Conservation (phyloP, 2,329 filamentous ascomycete species). For the Aspergillus aculeatinus region DNA sequence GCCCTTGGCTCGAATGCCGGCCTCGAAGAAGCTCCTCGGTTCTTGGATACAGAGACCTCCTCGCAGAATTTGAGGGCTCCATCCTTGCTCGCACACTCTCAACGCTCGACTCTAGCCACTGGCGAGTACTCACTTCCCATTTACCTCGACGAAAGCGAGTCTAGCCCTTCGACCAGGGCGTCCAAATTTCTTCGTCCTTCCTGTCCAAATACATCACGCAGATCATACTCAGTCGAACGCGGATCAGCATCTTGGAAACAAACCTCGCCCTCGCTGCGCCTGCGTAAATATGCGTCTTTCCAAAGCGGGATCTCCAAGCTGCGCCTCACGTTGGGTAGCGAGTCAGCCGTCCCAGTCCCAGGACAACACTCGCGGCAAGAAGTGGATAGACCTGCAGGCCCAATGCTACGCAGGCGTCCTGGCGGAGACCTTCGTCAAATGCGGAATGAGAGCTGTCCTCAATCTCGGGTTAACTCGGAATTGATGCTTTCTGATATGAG, state of each 20-base stretch:
- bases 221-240: conserved; percentile 31
- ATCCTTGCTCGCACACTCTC: conserved; percentile 22
- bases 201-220: conserved; percentile 19
- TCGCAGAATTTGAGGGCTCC: conserved; percentile 15
- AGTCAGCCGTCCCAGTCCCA: conserved; percentile 18
- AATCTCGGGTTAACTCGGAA: conserved; percentile 40
- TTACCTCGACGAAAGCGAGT: conserved; percentile 26
- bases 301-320: conserved; percentile 43
- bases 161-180: conserved; percentile 11
- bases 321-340: conserved; percentile 27
- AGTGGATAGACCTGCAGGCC: conserved; percentile 30
- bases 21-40: conserved; percentile 18
- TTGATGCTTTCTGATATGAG: conserved; percentile 41
- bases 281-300: conserved; percentile 48
- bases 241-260: conserved; percentile 26
- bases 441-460: conserved; percentile 63
- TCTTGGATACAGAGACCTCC: conserved; percentile 14
- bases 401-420: conserved; percentile 68
- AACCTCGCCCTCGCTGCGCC: conserved; percentile 33
- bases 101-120: conserved; percentile 22
- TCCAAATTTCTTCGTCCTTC: conserved; percentile 19
- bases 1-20: conserved; percentile 24
- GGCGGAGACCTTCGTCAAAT: conserved; percentile 73
- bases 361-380: conserved; percentile 15
- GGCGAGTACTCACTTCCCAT: conserved; percentile 31